A percentile compares a stretch with the other conserved stretches of the same genome.
Evolutionary conservation across 202 grass and related monocot genomes (phyloP).

Genomic region (Musa balbisiana): DNA sequence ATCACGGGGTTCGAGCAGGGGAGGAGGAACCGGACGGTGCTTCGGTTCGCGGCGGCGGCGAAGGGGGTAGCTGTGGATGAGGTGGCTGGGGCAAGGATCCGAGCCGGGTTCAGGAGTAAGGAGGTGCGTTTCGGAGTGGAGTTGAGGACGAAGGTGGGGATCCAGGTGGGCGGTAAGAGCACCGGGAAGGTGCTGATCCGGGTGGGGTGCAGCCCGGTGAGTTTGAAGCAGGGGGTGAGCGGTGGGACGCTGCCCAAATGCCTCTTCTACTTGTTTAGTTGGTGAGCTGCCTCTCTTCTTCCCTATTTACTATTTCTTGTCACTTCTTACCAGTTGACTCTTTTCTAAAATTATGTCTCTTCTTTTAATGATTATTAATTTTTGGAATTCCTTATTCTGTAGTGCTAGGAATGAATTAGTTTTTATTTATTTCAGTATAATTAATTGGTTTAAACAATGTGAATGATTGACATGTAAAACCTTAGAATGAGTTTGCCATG

Average conservation of each 20-base stretch:
- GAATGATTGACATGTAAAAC: no score
- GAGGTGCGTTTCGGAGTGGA: slow-evolving; percentile 47
- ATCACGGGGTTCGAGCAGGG: slow-evolving; percentile 45
- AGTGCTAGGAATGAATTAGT: no score
- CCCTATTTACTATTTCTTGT: no score
- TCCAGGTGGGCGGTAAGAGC: slow-evolving; percentile 27
- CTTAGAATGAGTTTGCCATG: no score
- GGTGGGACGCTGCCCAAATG: slow-evolving; percentile 46
- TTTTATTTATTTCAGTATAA: no score
- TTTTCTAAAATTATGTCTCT: no score
- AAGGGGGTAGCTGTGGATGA: slow-evolving; percentile 69
- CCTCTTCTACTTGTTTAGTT: slow-evolving; percentile 59
- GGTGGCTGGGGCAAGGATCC: slow-evolving; percentile 39
- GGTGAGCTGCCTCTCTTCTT: not conserved
- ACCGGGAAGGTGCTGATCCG: slow-evolving; percentile 59
- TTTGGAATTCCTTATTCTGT: no score
- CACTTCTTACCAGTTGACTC: no score
- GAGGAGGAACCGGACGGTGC: slow-evolving; percentile 28
- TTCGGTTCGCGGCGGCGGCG: slow-evolving; percentile 28
- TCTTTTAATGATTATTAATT: no score
- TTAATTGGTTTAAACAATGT: no score
- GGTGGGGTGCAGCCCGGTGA: slow-evolving; percentile 42
- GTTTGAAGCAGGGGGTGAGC: slow-evolving; percentile 40
- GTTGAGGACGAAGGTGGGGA: slow-evolving; percentile 48
- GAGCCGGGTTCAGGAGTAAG: slow-evolving; percentile 37